Base-by-base conservation (phyloP, 139 green algal genomes). In the Chlorella ohadii region DNA sequence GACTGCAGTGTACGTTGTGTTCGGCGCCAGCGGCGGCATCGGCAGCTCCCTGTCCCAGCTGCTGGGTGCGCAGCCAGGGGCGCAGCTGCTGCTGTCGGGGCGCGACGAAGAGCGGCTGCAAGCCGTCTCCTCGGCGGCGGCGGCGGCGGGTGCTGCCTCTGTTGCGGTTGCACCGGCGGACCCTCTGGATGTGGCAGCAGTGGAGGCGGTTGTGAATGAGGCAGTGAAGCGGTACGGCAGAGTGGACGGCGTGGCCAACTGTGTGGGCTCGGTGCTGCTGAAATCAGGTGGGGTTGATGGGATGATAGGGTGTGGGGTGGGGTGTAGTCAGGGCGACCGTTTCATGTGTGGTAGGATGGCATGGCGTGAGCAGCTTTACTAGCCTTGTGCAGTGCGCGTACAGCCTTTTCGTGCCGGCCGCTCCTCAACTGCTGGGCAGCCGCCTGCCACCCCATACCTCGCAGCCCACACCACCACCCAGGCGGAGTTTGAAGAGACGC, bases 181-280 rank as follows among this genome's bases (percentile, higher is more conserved):
- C 33, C 70, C 79, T 17, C 22, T 84, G 19, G 56, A 77, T 59
- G 12, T 39, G 56, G 36, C 36, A 28, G 76, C 76, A 41, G 93
- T 94, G 13, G 90, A 95, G 31, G 65, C 75, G 2, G 87, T 89
- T 3, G 84, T 95, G 23, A 34, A 20, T 13, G 36, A 79, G 12
- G 86, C 85, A 1, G 76, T 87, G 0, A 80, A 90, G 11, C 39
- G 39, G 36, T 82, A 92, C 41, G 94, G 92, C 3, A 61, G 71
- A 4, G 34, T 97, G 13, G 84, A 91, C 73, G 94, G 91, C 39
- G 93, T 97, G 5, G 90, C 89, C n/a, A 96, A 97, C 88, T 96
- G 94, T 63, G 87, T 95, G 9, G 94, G 94, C 28, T 90, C 65
- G 56, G 92, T 96, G 47, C 78, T 96, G 19, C 90, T 97, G 61